A percentile compares a stretch with the other conserved stretches of the same genome.
Evolutionary conservation across 371 early-diverging fungal genomes (phyloP).

Genomic region (Lichtheimia ramosa): DNA sequence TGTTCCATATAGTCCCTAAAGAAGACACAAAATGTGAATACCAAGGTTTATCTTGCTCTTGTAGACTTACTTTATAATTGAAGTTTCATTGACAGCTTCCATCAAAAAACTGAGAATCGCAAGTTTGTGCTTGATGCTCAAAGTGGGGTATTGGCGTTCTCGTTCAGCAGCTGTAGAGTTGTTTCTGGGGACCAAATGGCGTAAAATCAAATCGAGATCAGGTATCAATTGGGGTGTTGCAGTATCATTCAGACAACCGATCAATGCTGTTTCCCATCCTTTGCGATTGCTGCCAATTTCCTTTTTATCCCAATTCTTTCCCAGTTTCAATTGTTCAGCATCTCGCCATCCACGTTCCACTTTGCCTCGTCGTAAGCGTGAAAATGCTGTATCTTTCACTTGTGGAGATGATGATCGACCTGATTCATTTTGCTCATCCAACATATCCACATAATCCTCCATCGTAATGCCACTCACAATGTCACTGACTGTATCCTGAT

Average conservation of each 20-base stretch:
- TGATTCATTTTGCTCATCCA: conserved; percentile 1
- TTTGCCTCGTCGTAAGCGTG: conserved; percentile 14
- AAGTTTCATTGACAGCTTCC: conserved; percentile 45
- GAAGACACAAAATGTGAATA: too few species aligned
- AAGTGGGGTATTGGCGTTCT: conserved; percentile 40
- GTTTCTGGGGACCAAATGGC: conserved; percentile 38
- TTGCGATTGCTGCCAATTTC: conserved; percentile 37
- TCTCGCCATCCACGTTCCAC: conserved; percentile 42
- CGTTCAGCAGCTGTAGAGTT: conserved; percentile 39
- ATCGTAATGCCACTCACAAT: conserved; percentile 31
- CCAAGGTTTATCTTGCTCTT: too few species aligned
- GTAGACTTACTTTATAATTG: conserved; percentile 34
- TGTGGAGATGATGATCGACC: conserved; percentile 1
- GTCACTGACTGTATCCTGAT: conserved; percentile 34
- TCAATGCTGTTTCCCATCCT: conserved; percentile 46
- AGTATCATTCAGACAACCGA: conserved; percentile 49
- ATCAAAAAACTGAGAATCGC: conserved; percentile 41
- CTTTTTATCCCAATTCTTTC: conserved; percentile 42
- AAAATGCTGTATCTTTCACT: conserved; percentile 12
- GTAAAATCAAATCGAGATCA: conserved; percentile 33
- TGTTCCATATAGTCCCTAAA: conserved; percentile 66
- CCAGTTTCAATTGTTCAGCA: conserved; percentile 29
- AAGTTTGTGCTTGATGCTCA: conserved; percentile 37
- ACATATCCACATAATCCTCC: conserved; percentile 30
- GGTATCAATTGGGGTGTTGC: conserved; percentile 45